phyloP scores from a whole-genome alignment of 768 basidiomycete species.

The Stropharia rugosoannulata region DNA sequence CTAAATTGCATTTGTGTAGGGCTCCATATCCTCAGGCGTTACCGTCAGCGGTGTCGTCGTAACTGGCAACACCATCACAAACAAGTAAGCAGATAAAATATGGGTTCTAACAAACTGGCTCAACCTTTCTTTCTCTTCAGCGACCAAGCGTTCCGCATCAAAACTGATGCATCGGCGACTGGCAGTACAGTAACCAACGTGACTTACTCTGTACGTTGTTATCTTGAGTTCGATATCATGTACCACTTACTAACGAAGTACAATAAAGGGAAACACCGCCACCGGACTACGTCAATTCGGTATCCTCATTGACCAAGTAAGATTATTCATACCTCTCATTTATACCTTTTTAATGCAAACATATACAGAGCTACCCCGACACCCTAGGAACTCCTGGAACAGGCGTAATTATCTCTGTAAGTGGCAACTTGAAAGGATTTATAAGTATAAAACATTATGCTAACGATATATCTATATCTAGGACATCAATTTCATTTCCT shows the following conservation, averaged over 20 bases:
- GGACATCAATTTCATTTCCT: not conserved
- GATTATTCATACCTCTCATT: not conserved
- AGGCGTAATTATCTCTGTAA: conserved; percentile 42
- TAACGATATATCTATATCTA: not conserved
- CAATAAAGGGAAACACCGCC: conserved; percentile 48
- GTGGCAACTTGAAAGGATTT: not conserved
- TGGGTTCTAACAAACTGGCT: not conserved
- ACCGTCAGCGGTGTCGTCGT: conserved; percentile 49
- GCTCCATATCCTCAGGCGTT: conserved; percentile 48
- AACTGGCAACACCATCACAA: conserved; percentile 47
- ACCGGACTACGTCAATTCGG: conserved; percentile 49
- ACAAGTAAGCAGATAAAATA: conserved; percentile 40
- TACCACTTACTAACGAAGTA: not conserved
- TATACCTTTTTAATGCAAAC: not conserved
- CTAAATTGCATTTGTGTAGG: conserved; percentile 30
- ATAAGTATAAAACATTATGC: not conserved
- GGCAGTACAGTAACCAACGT: conserved; percentile 47
- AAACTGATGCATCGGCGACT: conserved; percentile 45
- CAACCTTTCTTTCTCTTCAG: conserved; percentile 21
- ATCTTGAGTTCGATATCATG: not conserved
- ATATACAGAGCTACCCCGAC: conserved; percentile 51
- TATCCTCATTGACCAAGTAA: conserved; percentile 58
- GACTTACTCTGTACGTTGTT: conserved; percentile 42
- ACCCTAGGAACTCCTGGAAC: conserved; percentile 54
- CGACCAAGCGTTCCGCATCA: conserved; percentile 60